phyloP scores from a whole-genome alignment of 164 flowering plant species.

The Sedum album region DNA sequence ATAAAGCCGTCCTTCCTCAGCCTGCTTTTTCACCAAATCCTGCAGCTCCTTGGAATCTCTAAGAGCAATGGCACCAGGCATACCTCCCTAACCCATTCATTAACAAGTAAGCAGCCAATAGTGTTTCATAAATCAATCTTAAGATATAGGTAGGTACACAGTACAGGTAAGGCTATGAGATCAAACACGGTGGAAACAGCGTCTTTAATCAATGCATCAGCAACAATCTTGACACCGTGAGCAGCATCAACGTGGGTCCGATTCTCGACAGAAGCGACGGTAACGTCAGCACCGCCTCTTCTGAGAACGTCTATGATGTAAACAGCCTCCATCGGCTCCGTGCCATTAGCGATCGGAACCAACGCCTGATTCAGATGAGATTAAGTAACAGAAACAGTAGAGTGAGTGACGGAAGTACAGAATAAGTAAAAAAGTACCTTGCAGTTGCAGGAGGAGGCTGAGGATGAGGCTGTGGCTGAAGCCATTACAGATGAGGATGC shows the following conservation, averaged over 20 bases:
- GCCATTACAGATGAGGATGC: background rate
- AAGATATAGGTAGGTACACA: too few relatives aligned
- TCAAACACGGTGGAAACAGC: conserved; percentile 42
- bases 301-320: background rate
- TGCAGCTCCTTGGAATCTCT: conserved; percentile 43
- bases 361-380: background rate
- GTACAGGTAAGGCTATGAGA: conserved; percentile 56
- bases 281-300: background rate
- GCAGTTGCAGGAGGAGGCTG: background rate
- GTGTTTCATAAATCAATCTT: too few relatives aligned
- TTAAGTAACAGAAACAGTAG: background rate
- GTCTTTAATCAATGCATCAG: conserved; percentile 24
- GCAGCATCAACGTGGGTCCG: background rate
- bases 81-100: conserved; percentile 52
- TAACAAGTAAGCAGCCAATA: background rate
- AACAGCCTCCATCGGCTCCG: background rate
- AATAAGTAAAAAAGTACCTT: background rate
- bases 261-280: too few relatives aligned
- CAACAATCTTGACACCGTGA: conserved; percentile 65
- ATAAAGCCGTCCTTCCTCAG: conserved; percentile 54
- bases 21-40: conserved; percentile 60
- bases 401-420: background rate
- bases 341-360: background rate
- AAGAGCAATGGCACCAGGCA: conserved; percentile 65
- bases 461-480: background rate